Conservation (phyloP, 805 yeast species). For the Kuraishia molischiana region DNA sequence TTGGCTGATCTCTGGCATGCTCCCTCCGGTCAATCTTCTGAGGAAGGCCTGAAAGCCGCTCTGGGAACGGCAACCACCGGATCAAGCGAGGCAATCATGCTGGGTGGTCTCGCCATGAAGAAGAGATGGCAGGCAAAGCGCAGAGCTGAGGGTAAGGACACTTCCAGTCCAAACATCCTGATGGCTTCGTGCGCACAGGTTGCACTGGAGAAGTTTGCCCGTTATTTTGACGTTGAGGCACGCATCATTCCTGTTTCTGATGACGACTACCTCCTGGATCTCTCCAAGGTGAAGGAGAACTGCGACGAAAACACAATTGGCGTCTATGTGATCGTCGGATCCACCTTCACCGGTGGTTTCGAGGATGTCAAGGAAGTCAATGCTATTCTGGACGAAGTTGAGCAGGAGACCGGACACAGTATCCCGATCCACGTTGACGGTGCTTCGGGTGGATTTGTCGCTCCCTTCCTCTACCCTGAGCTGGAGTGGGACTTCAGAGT, state of each 20-base stretch:
- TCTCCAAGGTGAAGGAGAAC: slow-evolving; percentile 44
- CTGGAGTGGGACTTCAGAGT: slow-evolving; percentile 77
- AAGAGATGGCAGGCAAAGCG: slow-evolving; percentile 74
- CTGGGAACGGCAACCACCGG: slow-evolving; percentile 92
- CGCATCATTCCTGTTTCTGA: slow-evolving; percentile 60
- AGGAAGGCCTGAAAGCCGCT: slow-evolving; percentile 25
- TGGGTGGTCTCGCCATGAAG: slow-evolving; percentile 90
- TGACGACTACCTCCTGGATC: slow-evolving; percentile 57
- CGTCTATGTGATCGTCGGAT: slow-evolving; percentile 77
- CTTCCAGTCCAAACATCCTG: slow-evolving; percentile 66
- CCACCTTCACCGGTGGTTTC: slow-evolving; percentile 90
- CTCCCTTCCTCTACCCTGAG: slow-evolving; percentile 74
- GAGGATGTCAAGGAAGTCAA: slow-evolving; percentile 62
- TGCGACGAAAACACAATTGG: slow-evolving; percentile 93
- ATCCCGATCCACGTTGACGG: slow-evolving; percentile 91
- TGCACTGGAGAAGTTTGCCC: slow-evolving; percentile 87
- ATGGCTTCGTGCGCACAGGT: slow-evolving; percentile 95
- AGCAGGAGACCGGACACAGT: slow-evolving; percentile 53
- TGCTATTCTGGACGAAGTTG: slow-evolving; percentile 57
- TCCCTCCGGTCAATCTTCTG: slow-evolving; percentile 20
- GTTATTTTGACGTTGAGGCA: slow-evolving; percentile 87
- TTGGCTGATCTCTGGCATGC: slow-evolving; percentile 78
- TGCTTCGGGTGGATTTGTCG: slow-evolving; percentile 85
- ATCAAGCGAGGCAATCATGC: slow-evolving; percentile 87
- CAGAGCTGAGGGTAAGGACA: slow-evolving; percentile 47